Evolutionary conservation across 1,284 basidiomycete species (phyloP).

Genomic region (Psilocybe mexicana): DNA sequence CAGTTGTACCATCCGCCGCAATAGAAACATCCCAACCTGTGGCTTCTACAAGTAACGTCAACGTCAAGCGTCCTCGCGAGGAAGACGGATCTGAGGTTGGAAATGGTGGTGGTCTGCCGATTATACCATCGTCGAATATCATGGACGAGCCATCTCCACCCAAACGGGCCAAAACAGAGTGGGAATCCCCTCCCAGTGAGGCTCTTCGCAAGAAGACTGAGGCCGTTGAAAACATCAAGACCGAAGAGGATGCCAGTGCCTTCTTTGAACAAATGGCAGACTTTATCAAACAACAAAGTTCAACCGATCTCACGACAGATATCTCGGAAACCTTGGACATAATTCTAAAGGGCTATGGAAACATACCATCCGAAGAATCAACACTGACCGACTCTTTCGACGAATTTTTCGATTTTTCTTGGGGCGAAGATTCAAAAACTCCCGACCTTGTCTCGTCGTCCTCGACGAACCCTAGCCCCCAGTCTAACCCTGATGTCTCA

Average conservation of each 20-base stretch:
- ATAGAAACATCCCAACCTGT: slow-evolving; percentile 29
- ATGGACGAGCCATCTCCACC: slow-evolving; percentile 61
- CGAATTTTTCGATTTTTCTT: slow-evolving; percentile 71
- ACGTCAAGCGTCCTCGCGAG: slow-evolving; percentile 60
- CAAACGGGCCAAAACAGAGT: slow-evolving; percentile 70
- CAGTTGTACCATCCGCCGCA: slow-evolving; percentile 30
- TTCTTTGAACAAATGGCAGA: slow-evolving; percentile 67
- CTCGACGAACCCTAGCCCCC: slow-evolving; percentile 75
- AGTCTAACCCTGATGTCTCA: slow-evolving; percentile 59
- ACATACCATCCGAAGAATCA: slow-evolving; percentile 36
- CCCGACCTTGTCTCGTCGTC: slow-evolving; percentile 70
- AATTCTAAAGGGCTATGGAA: slow-evolving; percentile 57
- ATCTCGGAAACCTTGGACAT: slow-evolving; percentile 62
- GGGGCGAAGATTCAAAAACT: slow-evolving; percentile 63
- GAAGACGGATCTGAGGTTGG: slow-evolving; percentile 43
- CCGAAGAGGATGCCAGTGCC: slow-evolving; percentile 60
- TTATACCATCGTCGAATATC: slow-evolving; percentile 30
- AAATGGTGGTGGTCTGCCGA: slow-evolving; percentile 25
- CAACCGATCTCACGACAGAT: slow-evolving; percentile 46
- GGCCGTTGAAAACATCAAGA: slow-evolving; percentile 58
- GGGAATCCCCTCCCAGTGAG: slow-evolving; percentile 60
- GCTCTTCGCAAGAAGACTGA: slow-evolving; percentile 54
- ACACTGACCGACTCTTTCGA: slow-evolving; percentile 47
- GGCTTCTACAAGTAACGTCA: slow-evolving; percentile 29
- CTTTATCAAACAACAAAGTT: slow-evolving; percentile 51